These are phyloP conservation scores for Colletotrichum sp. DNA, from an alignment of 2,329 filamentous ascomycete species.

Conservation along the genomic window DNA sequence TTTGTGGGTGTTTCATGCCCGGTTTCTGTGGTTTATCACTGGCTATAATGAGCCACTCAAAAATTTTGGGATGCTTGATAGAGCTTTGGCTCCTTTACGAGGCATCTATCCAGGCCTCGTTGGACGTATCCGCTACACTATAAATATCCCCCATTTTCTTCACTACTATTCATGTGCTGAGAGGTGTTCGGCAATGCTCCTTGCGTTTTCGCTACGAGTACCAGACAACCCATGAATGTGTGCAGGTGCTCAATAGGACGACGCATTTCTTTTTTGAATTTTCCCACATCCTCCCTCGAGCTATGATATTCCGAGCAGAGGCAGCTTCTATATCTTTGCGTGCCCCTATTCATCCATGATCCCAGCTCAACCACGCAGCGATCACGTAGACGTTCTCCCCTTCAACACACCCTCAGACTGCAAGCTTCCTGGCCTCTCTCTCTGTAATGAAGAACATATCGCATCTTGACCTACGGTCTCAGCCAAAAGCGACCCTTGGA, in stretches of 20 bases:
- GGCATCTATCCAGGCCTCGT: rapidly evolving
- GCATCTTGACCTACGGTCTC: rapidly evolving
- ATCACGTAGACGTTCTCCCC: too few species aligned
- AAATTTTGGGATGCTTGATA: background rate
- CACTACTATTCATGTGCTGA: background rate
- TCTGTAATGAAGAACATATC: background rate
- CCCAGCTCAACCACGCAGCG: too few species aligned
- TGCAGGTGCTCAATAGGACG: too few species aligned
- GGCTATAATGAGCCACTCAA: background rate
- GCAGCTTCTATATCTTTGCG: rapidly evolving
- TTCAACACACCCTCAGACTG: too few species aligned
- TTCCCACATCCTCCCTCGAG: too few species aligned
- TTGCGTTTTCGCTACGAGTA: background rate
- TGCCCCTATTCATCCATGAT: too few species aligned
- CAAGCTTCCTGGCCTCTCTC: too few species aligned
- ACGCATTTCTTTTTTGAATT: too few species aligned
- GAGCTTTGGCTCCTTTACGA: background rate
- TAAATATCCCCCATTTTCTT: background rate
- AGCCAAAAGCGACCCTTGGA: too few species aligned
- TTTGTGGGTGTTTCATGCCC: background rate
- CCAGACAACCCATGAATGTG: background rate
- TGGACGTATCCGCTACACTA: background rate
- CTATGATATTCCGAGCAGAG: too few species aligned
- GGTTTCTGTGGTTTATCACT: background rate
- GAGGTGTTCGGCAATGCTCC: background rate